Conservation (phyloP, 2,329 filamentous ascomycete species). For the Xylaria sp. region DNA sequence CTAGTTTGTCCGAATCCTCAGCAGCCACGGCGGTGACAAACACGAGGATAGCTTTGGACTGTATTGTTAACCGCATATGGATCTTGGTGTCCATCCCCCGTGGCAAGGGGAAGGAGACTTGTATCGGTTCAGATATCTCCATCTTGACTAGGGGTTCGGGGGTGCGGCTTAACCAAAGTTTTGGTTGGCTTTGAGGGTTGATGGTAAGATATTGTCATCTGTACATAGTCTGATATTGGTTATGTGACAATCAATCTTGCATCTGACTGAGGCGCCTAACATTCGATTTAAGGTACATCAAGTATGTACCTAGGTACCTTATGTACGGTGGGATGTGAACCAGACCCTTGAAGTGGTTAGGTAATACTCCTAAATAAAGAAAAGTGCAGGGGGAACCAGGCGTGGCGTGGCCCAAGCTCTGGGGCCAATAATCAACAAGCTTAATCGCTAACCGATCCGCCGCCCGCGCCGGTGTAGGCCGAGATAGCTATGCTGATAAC, state of each 20-base stretch:
- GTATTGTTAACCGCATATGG: conserved; percentile 68
- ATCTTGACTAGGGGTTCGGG: conserved; percentile 31
- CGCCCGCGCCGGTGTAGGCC: background rate
- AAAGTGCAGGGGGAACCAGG: too few species aligned
- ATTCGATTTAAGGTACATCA: too few species aligned
- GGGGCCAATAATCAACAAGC: background rate
- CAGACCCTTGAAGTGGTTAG: background rate
- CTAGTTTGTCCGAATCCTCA: conserved; percentile 61
- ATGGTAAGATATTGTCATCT: background rate
- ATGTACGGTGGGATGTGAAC: too few species aligned
- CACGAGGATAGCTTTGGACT: conserved; percentile 67
- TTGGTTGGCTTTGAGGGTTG: background rate
- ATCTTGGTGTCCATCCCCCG: conserved; percentile 70
- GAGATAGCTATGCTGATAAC: background rate
- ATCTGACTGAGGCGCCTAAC: too few species aligned
- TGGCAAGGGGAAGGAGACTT: conserved; percentile 71
- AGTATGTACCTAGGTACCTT: background rate
- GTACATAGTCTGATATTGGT: too few species aligned
- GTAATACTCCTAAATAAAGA: background rate
- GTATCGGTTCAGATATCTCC: conserved; percentile 46
- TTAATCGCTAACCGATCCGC: background rate
- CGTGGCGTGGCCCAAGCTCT: conserved; percentile 23
- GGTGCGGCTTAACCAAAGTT: background rate
- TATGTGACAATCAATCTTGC: too few species aligned
- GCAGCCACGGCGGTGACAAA: conserved; percentile 69